Evolutionary conservation across 306 rosid species (phyloP).

Genomic region (Erythrophleum fordii): DNA sequence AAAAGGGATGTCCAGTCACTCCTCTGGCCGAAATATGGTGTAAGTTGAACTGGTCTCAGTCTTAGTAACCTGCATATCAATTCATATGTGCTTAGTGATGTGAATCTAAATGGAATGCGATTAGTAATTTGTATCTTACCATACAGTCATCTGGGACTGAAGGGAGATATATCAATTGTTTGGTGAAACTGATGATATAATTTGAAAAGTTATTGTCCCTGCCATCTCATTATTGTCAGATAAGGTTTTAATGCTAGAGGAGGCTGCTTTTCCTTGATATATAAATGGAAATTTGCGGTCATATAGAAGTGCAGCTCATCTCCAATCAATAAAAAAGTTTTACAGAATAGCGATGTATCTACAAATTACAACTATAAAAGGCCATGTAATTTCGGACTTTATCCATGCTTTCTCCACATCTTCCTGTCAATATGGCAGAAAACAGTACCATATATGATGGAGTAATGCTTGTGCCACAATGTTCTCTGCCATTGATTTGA

Average conservation of each 20-base stretch:
- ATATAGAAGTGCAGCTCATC: conserved; percentile 11
- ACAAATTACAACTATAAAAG: conserved; percentile 12
- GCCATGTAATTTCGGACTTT: conserved; percentile 11
- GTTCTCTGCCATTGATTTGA: neutral
- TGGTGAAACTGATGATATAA: conserved; percentile 28
- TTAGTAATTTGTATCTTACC: conserved; percentile 36
- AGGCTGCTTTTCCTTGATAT: conserved; percentile 27
- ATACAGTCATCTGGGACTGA: conserved; percentile 32
- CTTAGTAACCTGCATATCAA: conserved; percentile 81
- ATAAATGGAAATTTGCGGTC: neutral
- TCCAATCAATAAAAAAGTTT: conserved; percentile 4
- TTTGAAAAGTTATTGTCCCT: conserved; percentile 42
- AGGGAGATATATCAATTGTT: conserved; percentile 35
- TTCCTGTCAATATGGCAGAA: neutral
- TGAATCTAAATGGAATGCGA: conserved; percentile 36
- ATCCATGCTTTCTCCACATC: neutral
- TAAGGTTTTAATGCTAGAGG: conserved; percentile 24
- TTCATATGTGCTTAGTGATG: conserved; percentile 15
- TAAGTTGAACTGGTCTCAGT: conserved; percentile 77
- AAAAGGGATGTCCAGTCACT: conserved; percentile 44
- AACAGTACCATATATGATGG: neutral
- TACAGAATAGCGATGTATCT: conserved; percentile 1
- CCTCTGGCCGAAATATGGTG: conserved; percentile 63
- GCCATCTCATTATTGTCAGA: conserved; percentile 42
- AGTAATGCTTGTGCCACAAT: neutral